These are phyloP conservation scores for Candida xiaguanensis DNA, from an alignment of 805 yeast species.

Conservation along the genomic window DNA sequence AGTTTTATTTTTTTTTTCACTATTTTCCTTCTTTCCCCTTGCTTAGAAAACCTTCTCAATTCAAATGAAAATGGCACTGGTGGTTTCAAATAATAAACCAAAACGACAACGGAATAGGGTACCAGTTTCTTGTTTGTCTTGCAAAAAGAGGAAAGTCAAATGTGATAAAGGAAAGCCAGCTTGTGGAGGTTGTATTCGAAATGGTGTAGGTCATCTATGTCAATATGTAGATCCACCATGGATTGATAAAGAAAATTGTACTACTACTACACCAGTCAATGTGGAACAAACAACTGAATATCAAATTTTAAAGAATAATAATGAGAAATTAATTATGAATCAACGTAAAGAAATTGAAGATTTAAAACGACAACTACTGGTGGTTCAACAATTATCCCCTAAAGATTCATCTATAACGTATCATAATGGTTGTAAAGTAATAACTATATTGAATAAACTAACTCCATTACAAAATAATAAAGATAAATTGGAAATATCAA, in stretches of 20 bases:
- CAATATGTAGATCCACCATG: slow-evolving; percentile 39
- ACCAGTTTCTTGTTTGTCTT: slow-evolving; percentile 38
- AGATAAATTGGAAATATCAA: slow-evolving; percentile 13
- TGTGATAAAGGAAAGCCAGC: slow-evolving; percentile 40
- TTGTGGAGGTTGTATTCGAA: slow-evolving; percentile 39
- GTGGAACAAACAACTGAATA: slow-evolving; percentile 16
- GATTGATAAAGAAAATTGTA: slow-evolving; percentile 15
- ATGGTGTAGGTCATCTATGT: slow-evolving; percentile 39
- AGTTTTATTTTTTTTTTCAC: too few relatives aligned
- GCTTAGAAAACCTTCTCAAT: background rate
- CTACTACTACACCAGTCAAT: background rate
- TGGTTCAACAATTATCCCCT: slow-evolving; percentile 15
- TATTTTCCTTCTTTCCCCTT: background rate
- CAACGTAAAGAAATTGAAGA: slow-evolving; percentile 32
- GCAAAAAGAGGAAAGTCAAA: slow-evolving; percentile 40
- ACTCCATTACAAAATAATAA: slow-evolving; percentile 12
- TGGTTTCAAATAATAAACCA: slow-evolving; percentile 6
- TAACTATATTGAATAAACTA: slow-evolving; percentile 21
- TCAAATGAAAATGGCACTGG: slow-evolving; percentile 4
- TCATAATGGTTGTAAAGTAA: slow-evolving; percentile 1
- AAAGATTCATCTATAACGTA: background rate
- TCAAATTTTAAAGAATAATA: slow-evolving; percentile 13
- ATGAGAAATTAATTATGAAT: slow-evolving; percentile 19
- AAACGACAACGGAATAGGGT: slow-evolving; percentile 30
- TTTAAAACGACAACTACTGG: slow-evolving; percentile 23